Conservation (phyloP, 1,284 basidiomycete genomes). For the Cerioporus squamosus region DNA sequence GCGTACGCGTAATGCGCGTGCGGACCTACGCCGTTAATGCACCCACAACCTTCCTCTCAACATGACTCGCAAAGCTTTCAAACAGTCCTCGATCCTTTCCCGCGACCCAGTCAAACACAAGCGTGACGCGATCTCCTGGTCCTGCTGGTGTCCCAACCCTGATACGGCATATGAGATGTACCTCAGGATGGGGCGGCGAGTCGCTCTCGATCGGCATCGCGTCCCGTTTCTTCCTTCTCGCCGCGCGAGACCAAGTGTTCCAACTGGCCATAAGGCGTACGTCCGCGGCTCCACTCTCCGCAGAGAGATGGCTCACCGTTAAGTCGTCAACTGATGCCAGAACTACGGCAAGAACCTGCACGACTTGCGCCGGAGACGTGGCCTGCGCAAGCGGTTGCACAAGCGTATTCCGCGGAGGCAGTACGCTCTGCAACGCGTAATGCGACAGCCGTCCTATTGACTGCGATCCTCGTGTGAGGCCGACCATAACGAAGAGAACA, state of each 20-base stretch:
- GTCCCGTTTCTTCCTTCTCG: constrained; percentile 49
- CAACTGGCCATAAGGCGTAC: constrained; percentile 47
- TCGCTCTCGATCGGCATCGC: constrained; percentile 9
- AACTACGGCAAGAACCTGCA: constrained; percentile 30
- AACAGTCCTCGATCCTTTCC: constrained; percentile 65
- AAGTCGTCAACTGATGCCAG: constrained; percentile 43
- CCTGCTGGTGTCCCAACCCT: too few relatives aligned
- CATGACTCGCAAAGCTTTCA: constrained; percentile 71
- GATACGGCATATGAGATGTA: constrained; percentile 29
- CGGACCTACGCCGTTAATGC: constrained; percentile 10
- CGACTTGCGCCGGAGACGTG: constrained; percentile 22
- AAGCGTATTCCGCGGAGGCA: constrained; percentile 62
- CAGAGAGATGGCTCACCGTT: constrained; percentile 3
- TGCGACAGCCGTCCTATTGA: constrained; percentile 53
- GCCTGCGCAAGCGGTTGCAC: constrained; percentile 40
- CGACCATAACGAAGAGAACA: too few relatives aligned
- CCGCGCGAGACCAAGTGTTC: constrained; percentile 81
- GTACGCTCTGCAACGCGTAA: constrained; percentile 45
- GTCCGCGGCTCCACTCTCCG: constrained; percentile 3
- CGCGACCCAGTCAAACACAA: constrained; percentile 58
- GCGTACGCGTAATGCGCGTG: too few relatives aligned
- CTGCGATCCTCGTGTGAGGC: constrained; percentile 34
- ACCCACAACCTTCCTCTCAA: constrained; percentile 41
- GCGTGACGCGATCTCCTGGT: not conserved
- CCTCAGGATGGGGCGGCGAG: too few relatives aligned